phyloP scores from a whole-genome alignment of 2,329 filamentous ascomycete species.

The Uncinocarpus reesii region DNA sequence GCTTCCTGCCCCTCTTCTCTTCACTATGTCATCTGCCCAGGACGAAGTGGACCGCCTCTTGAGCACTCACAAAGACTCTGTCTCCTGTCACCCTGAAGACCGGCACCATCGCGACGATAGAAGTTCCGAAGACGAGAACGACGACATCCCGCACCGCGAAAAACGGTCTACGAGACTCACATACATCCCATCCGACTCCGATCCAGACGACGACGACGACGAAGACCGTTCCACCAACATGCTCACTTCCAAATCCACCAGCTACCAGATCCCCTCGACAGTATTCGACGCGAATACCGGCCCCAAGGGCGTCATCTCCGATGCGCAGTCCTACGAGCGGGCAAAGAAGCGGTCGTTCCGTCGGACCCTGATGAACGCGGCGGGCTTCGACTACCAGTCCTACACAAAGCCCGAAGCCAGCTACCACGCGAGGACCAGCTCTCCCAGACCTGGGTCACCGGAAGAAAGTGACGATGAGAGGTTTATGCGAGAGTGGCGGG shows the following conservation, averaged over 20 bases:
- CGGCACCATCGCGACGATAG: conserved; percentile 19
- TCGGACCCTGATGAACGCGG: conserved; percentile 31
- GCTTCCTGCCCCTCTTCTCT: not conserved
- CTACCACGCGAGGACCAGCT: not conserved
- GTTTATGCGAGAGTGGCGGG: conserved; percentile 78
- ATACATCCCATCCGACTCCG: conserved; percentile 19
- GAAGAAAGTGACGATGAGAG: conserved; percentile 52
- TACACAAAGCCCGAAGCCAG: not conserved
- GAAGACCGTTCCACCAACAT: conserved; percentile 25
- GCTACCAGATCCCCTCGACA: conserved; percentile 38
- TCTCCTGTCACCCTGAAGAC: conserved; percentile 37
- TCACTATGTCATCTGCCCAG: conserved; percentile 27
- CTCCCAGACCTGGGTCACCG: conserved; percentile 17
- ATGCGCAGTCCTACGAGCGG: conserved; percentile 41
- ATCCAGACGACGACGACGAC: conserved; percentile 26
- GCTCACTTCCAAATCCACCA: conserved; percentile 30
- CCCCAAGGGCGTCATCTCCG: conserved; percentile 43
- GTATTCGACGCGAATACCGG: conserved; percentile 42
- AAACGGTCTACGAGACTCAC: conserved; percentile 1
- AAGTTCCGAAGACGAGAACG: conserved; percentile 5
- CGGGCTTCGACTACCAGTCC: conserved; percentile 24
- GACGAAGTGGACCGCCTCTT: conserved; percentile 40
- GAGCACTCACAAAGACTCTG: conserved; percentile 28
- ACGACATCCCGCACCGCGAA: conserved; percentile 1
- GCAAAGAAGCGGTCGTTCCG: conserved; percentile 41